phyloP scores from a whole-genome alignment of 139 green algal species.

The Chlorella sorokiniana region DNA sequence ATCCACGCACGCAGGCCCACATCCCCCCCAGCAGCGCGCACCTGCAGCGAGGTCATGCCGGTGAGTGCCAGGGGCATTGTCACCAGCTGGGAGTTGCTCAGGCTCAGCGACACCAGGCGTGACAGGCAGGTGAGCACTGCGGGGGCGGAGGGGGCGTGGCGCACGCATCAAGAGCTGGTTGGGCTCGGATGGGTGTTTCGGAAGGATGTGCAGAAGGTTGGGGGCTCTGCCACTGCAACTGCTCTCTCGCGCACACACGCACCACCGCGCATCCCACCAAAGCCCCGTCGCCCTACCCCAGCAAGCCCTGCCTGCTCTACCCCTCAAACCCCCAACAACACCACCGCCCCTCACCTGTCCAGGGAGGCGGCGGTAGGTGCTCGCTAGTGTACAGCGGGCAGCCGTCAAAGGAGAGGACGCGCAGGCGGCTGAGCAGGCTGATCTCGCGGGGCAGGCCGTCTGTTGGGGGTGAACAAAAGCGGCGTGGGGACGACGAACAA shows the following conservation, averaged over 20 bases:
- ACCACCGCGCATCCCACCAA: background rate
- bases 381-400: background rate
- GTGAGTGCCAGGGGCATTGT: background rate
- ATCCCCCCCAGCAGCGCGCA: background rate
- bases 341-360: background rate
- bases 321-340: background rate
- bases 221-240: no score
- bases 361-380: background rate
- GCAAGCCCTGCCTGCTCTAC: background rate
- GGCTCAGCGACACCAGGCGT: background rate
- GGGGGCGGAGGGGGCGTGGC: background rate
- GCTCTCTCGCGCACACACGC: background rate
- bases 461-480: background rate
- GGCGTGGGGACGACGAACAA: background rate
- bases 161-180: no score
- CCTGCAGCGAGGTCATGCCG: background rate
- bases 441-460: conserved; percentile 11
- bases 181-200: no score
- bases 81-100: conserved; percentile 1
- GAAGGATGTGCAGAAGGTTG: no score
- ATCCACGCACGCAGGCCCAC: background rate
- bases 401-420: conserved; percentile 31
- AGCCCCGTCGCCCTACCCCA: background rate
- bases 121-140: background rate
- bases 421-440: conserved; percentile 12